Conservation (phyloP, 306 rosid genomes). For the Quercus aquifolioides region DNA sequence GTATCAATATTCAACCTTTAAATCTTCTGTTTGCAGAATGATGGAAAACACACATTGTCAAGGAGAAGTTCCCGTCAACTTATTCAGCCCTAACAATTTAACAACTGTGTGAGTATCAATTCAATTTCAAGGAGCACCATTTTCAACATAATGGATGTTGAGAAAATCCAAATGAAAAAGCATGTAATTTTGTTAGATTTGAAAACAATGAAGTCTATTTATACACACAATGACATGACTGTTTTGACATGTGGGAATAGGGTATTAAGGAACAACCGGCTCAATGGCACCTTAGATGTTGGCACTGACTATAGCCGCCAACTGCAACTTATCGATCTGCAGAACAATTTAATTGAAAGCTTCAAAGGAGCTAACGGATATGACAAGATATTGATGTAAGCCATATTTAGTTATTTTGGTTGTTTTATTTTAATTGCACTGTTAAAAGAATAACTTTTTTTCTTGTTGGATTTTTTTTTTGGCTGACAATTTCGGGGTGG, state of each 20-base stretch:
- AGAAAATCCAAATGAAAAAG: background rate
- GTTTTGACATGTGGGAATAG: conserved; percentile 4
- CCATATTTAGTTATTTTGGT: too few relatives aligned
- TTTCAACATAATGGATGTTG: background rate
- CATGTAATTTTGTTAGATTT: too few relatives aligned
- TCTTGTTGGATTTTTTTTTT: background rate
- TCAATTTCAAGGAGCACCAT: background rate
- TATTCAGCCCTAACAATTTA: conserved; percentile 20
- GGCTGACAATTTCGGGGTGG: too few relatives aligned
- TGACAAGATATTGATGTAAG: conserved; percentile 11
- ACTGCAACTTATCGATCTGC: conserved; percentile 21
- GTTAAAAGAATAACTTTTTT: background rate
- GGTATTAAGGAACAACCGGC: conserved; percentile 24
- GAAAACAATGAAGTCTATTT: background rate
- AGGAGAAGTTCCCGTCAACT: too few relatives aligned
- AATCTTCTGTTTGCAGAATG: background rate
- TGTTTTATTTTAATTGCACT: background rate
- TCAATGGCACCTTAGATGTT: conserved; percentile 27
- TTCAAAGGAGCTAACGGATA: too few relatives aligned
- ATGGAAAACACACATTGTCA: too few relatives aligned
- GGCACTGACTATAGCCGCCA: background rate
- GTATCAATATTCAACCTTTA: too few relatives aligned
- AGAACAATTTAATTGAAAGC: conserved; percentile 3
- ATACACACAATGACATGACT: background rate
- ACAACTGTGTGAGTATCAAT: conserved; percentile 32